Percentiles rank a stretch among this genome's conserved stretches.
Conservation (phyloP, 306 rosid species). For the Prinsepia uniflora region DNA sequence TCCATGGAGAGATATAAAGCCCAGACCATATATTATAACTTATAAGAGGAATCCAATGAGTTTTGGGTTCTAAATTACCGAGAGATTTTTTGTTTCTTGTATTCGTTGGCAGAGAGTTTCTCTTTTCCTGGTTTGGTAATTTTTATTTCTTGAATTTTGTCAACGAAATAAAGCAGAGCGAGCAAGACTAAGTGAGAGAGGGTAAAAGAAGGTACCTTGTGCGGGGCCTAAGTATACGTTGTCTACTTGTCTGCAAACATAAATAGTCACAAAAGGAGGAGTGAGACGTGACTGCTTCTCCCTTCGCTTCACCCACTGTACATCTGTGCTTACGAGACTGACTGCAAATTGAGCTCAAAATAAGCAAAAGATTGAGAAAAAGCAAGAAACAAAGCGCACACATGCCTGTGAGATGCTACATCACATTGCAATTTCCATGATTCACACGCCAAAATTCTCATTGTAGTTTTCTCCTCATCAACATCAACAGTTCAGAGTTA, state of each 20-base stretch:
- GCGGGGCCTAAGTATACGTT: slow-evolving; percentile 14
- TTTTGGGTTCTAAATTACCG: not conserved
- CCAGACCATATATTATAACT: slow-evolving; percentile 1
- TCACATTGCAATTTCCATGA: not conserved
- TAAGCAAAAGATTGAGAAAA: not conserved
- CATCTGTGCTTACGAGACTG: not conserved
- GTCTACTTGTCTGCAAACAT: slow-evolving; percentile 9
- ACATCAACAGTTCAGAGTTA: too few relatives aligned
- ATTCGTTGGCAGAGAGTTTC: not conserved
- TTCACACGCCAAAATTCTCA: slow-evolving; percentile 4
- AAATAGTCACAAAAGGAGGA: not conserved
- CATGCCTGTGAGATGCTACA: not conserved
- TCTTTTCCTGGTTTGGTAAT: too few relatives aligned
- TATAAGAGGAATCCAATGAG: slow-evolving; percentile 8
- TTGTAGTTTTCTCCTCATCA: not conserved
- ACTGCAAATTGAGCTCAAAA: not conserved
- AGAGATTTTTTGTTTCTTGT: not conserved
- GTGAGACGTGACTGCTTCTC: not conserved
- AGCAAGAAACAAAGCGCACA: too few relatives aligned
- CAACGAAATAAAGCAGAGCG: not conserved
- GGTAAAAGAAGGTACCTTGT: not conserved
- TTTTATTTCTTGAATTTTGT: not conserved
- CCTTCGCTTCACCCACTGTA: not conserved
- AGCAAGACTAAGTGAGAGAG: not conserved
- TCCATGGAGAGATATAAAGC: not conserved